phyloP scores from a whole-genome alignment of 768 basidiomycete genomes.

The Podaxis sp. region DNA sequence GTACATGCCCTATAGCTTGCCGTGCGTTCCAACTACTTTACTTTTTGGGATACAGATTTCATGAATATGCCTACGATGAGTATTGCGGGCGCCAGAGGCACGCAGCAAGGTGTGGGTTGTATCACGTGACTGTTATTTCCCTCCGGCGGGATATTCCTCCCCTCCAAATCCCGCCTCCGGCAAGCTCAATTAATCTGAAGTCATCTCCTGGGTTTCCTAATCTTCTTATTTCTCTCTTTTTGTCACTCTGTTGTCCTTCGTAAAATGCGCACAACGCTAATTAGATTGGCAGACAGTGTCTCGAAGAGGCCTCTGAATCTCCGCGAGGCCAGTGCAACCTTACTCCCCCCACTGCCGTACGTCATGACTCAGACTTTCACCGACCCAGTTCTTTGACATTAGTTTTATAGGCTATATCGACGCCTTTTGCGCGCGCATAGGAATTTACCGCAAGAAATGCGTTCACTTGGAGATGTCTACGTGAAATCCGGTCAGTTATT shows the following conservation, averaged over 20 bases:
- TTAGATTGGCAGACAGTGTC: slow-evolving; percentile 56
- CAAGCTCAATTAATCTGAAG: not conserved
- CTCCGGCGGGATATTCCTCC: too few relatives aligned
- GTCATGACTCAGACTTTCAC: slow-evolving; percentile 25
- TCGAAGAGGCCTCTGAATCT: slow-evolving; percentile 59
- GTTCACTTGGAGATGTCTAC: slow-evolving; percentile 82
- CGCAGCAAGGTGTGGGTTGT: too few relatives aligned
- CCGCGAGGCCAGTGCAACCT: slow-evolving; percentile 59
- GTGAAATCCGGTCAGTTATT: slow-evolving; percentile 67
- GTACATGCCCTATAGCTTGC: not conserved
- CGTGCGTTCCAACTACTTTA: too few relatives aligned
- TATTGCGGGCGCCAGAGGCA: too few relatives aligned
- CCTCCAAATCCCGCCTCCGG: too few relatives aligned
- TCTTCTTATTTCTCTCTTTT: not conserved
- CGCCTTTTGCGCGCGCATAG: slow-evolving; percentile 80
- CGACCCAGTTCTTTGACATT: not conserved
- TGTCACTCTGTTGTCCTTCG: not conserved
- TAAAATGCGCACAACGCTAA: slow-evolving; percentile 18
- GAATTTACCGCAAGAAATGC: slow-evolving; percentile 72
- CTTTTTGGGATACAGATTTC: too few relatives aligned
- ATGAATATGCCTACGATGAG: too few relatives aligned
- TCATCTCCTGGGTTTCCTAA: not conserved
- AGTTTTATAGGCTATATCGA: slow-evolving; percentile 65
- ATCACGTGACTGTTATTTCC: too few relatives aligned
- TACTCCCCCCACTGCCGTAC: slow-evolving; percentile 85